phyloP scores from a whole-genome alignment of 2,329 filamentous ascomycete species.

The Phyllosticta paracitricarpa region DNA sequence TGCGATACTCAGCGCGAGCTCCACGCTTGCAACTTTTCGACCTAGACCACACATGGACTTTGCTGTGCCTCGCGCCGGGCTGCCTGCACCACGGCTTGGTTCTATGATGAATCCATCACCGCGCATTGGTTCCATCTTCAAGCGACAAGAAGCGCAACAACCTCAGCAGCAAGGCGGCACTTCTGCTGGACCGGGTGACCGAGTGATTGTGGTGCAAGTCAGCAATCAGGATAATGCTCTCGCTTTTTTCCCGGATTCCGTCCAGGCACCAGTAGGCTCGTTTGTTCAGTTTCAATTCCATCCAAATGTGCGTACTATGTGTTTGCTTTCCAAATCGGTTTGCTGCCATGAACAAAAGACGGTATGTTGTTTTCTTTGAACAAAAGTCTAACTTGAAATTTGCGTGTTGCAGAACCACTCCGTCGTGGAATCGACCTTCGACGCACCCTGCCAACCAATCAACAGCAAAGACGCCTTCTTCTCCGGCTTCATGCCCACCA shows the following conservation, averaged over 20 bases:
- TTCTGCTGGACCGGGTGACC: not conserved
- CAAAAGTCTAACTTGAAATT: not conserved
- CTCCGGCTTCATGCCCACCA: constrained; percentile 52
- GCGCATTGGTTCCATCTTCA: not conserved
- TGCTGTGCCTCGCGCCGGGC: constrained; percentile 3
- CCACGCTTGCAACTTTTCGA: constrained; percentile 3
- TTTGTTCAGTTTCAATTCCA: constrained; percentile 45
- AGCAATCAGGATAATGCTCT: constrained; percentile 43
- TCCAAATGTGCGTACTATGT: constrained; percentile 27
- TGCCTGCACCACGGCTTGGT: constrained; percentile 1
- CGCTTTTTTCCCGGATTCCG: constrained; percentile 55
- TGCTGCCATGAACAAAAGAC: not conserved
- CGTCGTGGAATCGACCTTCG: constrained; percentile 67
- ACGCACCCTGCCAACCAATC: constrained; percentile 58
- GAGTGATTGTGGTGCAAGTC: constrained; percentile 57
- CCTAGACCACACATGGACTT: constrained; percentile 1
- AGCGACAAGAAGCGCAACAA: not conserved
- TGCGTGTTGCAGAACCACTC: constrained; percentile 53
- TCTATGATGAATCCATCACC: not conserved
- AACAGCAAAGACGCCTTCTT: constrained; percentile 47
- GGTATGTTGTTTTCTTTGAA: not conserved
- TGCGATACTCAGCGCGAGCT: not conserved
- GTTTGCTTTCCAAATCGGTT: not conserved
- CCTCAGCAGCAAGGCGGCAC: not conserved
- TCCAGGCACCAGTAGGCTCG: constrained; percentile 53